phyloP scores from a whole-genome alignment of 176 grass and related monocot species.

The Aechmea fasciata region DNA sequence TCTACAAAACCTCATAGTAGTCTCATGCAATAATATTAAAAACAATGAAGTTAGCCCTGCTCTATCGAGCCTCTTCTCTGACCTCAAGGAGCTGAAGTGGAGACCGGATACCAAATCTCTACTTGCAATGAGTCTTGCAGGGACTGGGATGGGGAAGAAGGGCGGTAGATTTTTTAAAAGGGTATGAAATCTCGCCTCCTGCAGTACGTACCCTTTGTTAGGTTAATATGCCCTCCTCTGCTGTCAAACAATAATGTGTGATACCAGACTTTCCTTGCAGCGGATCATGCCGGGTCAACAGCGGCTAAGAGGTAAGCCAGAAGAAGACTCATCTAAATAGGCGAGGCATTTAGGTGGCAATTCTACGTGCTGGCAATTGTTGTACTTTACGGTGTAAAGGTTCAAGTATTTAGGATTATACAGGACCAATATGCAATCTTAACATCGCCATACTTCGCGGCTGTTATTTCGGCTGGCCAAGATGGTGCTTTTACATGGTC shows the following conservation, averaged over 20 bases:
- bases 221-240: slow-evolving; percentile 31
- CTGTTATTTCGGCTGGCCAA: neutral
- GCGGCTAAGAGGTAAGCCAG: slow-evolving; percentile 37
- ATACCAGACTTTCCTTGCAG: slow-evolving; percentile 40
- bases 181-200: slow-evolving; percentile 47
- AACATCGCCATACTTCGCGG: neutral
- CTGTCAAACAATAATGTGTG: slow-evolving; percentile 18
- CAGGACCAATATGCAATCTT: neutral
- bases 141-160: slow-evolving; percentile 78
- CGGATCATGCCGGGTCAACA: slow-evolving; percentile 55
- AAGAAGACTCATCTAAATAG: slow-evolving; percentile 19
- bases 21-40: slow-evolving; percentile 73
- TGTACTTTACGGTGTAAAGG: neutral
- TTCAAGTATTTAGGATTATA: neutral
- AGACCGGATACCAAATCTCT: slow-evolving; percentile 64
- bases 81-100: slow-evolving; percentile 94
- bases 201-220: slow-evolving; percentile 17
- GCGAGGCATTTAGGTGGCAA: neutral
- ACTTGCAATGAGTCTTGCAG: slow-evolving; percentile 45
- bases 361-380: neutral
- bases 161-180: slow-evolving; percentile 90
- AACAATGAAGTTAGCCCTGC: slow-evolving; percentile 62
- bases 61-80: slow-evolving; percentile 70
- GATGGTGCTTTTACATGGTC: too few species aligned
- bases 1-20: slow-evolving; percentile 58